phyloP scores from a whole-genome alignment of 768 basidiomycete species.

The Phanerochaete sordida region DNA sequence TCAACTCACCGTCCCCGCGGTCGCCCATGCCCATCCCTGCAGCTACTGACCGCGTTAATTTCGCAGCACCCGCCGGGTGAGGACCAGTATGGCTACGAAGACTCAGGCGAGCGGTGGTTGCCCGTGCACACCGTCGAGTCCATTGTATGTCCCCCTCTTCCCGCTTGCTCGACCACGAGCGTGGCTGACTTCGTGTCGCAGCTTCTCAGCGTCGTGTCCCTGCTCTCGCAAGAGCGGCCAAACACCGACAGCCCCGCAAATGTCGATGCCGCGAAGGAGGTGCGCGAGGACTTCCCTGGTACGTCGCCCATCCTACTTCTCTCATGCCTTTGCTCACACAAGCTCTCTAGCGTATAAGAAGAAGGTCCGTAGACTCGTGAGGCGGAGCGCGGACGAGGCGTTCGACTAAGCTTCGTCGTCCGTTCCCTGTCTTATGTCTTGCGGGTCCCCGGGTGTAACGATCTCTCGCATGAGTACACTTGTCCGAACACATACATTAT shows the following conservation, averaged over 20 bases:
- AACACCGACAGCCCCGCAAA: constrained; percentile 98
- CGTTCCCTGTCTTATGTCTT: neutral
- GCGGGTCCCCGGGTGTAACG: neutral
- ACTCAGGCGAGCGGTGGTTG: constrained; percentile 95
- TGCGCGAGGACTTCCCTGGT: constrained; percentile 64
- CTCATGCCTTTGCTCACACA: neutral
- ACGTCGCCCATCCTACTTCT: constrained; percentile 19
- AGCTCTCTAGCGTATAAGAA: constrained; percentile 73
- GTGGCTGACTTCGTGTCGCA: constrained; percentile 29
- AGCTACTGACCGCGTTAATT: too few relatives aligned
- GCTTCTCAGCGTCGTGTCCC: constrained; percentile 95
- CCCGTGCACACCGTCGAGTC: constrained; percentile 97
- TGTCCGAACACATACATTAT: neutral
- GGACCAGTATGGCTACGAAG: constrained; percentile 96
- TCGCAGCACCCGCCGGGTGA: constrained; percentile 89
- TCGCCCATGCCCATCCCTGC: too few relatives aligned
- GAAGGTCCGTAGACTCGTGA: constrained; percentile 88
- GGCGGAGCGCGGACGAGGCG: constrained; percentile 86
- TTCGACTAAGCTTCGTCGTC: constrained; percentile 46
- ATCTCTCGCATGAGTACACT: neutral
- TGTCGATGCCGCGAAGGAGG: constrained; percentile 87
- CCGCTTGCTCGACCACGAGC: constrained; percentile 2
- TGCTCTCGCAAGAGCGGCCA: constrained; percentile 89
- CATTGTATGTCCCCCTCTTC: constrained; percentile 61
- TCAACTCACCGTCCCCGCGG: too few relatives aligned